Percentiles rank a stretch among this genome's conserved stretches.
phyloP scores from a whole-genome alignment of 139 green algal genomes.

The Haematococcus sp. region DNA sequence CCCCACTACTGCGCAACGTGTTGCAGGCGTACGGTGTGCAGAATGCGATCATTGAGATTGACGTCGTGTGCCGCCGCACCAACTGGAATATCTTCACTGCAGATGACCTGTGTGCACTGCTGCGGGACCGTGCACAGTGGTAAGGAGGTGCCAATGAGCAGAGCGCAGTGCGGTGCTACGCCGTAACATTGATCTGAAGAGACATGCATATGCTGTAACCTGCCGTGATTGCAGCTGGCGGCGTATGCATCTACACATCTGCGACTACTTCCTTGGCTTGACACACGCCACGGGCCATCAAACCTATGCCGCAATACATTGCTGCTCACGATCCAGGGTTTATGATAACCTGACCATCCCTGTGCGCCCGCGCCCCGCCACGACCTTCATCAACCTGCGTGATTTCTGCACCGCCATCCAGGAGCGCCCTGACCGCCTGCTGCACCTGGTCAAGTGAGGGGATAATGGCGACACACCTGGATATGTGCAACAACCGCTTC shows the following conservation, averaged over 20 bases:
- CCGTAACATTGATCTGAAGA: too few relatives aligned
- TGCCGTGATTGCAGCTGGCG: too few relatives aligned
- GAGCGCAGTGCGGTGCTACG: too few relatives aligned
- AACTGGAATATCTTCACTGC: background rate
- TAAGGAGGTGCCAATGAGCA: too few relatives aligned
- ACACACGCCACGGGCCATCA: too few relatives aligned
- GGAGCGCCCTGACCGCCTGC: background rate
- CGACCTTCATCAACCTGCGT: slow-evolving; percentile 1
- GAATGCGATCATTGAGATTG: slow-evolving; percentile 7
- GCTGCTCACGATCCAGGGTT: background rate
- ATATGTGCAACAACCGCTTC: too few relatives aligned
- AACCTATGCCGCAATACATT: too few relatives aligned
- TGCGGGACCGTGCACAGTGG: background rate
- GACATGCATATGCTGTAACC: too few relatives aligned
- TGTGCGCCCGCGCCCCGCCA: background rate
- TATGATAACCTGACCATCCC: background rate
- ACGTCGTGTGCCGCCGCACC: slow-evolving; percentile 3
- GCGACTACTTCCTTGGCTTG: too few relatives aligned
- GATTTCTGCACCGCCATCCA: slow-evolving; percentile 1
- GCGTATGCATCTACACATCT: too few relatives aligned
- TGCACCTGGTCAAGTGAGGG: background rate
- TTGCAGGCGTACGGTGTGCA: slow-evolving; percentile 8
- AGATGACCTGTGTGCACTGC: background rate
- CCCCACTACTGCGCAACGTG: too few relatives aligned
- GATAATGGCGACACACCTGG: too few relatives aligned